Evolutionary conservation across 345 rosid genomes (phyloP).

Genomic region (Bretschneidera sinensis): DNA sequence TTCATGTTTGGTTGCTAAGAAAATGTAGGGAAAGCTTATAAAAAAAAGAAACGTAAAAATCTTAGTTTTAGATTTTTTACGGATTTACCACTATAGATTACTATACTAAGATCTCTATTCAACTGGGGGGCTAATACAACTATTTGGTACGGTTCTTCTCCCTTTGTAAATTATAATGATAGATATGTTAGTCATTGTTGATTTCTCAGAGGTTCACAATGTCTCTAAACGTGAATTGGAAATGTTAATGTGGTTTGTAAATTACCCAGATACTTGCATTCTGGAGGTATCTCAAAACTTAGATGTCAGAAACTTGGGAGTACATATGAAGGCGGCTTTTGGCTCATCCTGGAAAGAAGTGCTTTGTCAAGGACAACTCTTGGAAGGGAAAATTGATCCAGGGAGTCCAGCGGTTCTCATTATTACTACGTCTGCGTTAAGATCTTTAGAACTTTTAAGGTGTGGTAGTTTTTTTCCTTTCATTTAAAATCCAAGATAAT

Average conservation of each 20-base stretch:
- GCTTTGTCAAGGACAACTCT: slow-evolving; percentile 41
- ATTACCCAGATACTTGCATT: slow-evolving; percentile 47
- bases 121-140: no score
- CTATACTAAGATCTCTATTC: no score
- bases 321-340: slow-evolving; percentile 48
- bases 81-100: no score
- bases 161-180: no score
- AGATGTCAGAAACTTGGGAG: slow-evolving; percentile 44
- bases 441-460: slow-evolving; percentile 74
- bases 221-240: not conserved
- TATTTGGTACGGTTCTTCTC: no score
- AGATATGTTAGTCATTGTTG: no score
- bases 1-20: not conserved
- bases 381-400: slow-evolving; percentile 49
- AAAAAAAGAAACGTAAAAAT: no score
- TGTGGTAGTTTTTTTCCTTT: not conserved
- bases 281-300: slow-evolving; percentile 41
- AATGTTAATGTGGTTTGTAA: not conserved
- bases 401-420: slow-evolving; percentile 74
- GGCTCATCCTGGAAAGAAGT: slow-evolving; percentile 62
- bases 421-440: slow-evolving; percentile 63
- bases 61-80: no score
- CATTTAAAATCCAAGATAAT: no score
- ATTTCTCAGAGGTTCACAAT: no score
- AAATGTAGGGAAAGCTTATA: no score